A percentile compares a stretch with the other conserved stretches of the same genome.
These are phyloP conservation scores for Carex cristatella DNA, from an alignment of 176 grass and related monocot species.

Conservation along the genomic window DNA sequence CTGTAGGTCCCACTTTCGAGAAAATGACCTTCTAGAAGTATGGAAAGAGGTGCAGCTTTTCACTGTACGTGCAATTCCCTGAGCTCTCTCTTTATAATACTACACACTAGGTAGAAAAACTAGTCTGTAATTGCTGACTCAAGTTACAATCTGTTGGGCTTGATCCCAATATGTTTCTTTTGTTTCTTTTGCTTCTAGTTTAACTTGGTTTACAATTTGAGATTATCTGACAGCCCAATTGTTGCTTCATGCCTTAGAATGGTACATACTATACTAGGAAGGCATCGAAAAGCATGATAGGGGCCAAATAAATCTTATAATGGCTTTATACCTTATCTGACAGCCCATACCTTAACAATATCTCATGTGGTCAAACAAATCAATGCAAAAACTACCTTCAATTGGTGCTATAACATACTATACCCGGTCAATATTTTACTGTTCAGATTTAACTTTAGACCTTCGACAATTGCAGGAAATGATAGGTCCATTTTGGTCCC, in stretches of 20 bases:
- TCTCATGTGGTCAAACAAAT: background rate
- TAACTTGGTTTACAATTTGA: background rate
- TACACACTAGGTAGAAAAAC: background rate
- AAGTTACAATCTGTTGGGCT: background rate
- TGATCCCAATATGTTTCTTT: background rate
- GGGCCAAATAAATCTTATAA: background rate
- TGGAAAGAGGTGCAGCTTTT: constrained; percentile 52
- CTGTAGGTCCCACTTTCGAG: constrained; percentile 42
- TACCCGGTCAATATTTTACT: background rate
- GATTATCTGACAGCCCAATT: background rate
- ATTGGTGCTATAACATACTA: background rate
- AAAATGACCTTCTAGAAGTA: constrained; percentile 51
- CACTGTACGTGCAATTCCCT: constrained; percentile 34
- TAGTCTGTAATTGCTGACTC: background rate
- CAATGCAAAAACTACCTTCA: background rate
- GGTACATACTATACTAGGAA: background rate
- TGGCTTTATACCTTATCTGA: no score
- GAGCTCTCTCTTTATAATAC: constrained; percentile 10
- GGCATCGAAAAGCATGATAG: background rate
- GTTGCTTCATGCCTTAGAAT: background rate
- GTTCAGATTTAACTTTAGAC: background rate
- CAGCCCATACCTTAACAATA: background rate
- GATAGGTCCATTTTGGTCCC: constrained; percentile 92
- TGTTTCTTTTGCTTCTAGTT: background rate
- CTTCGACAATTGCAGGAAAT: constrained; percentile 45